Base-by-base conservation (phyloP, 1,139 yeast genomes). In the Candida freyschussii region DNA sequence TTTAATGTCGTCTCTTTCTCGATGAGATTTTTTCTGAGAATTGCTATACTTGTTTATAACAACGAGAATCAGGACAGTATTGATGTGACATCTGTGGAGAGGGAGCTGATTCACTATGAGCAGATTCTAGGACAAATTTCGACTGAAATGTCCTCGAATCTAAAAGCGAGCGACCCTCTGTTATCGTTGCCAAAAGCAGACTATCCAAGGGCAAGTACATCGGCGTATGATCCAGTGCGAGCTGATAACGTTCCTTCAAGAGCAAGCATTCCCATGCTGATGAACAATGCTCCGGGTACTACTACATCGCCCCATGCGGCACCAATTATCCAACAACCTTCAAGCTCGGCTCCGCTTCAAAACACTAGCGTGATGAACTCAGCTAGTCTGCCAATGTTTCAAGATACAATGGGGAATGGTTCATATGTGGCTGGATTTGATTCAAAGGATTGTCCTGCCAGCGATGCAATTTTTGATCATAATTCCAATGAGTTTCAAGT, bases 1-100 rank as follows among this genome's bases (percentile, higher is more conserved):
- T 33, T 28, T 17, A 30, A 36, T 21, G 30, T 42, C 9, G 21
- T 40, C 6, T 30, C 43, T 14, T 30, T 27, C 16, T 26, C 34
- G 13, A 36, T 47, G 13, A 39, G 46, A 24, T 34, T 38, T 27
- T 48, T 47, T 26, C 17, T 39, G 8, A 38, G 45, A 16, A 30
- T 47, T 18, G 44, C 47, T 2, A 29, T 47, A 9, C 12, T 46
- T n/a, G 43, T 43, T 1, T 39, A 41, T 18, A 50, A 48, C 27
- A 29, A 24, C 5, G 29, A 38, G 7, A 37, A 34, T 13, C 15
- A 30, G 17, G 30, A 29, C 5, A 31, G 33, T 10, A 24, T 46
- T 13, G 47, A 43, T 19, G 21, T 36, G 2, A 22, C 33, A 6
- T 13, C 17, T 4, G 14, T 48, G 3, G 47, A 47, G 10, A 10